Conservation (phyloP, 129 eudicot species). For the Helianthus tuberosus region DNA sequence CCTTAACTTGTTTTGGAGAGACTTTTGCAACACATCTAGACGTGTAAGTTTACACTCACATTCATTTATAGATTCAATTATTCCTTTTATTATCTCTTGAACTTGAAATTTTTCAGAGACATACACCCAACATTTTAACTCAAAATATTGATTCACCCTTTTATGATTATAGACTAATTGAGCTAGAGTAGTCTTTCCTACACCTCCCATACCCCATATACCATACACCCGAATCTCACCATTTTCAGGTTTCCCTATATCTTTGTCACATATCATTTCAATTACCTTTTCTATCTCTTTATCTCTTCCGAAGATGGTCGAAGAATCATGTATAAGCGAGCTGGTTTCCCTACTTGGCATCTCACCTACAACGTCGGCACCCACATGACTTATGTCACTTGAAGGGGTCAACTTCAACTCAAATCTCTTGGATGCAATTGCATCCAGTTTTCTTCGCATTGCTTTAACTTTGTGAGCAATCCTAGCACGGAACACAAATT, state of each 20-base stretch:
- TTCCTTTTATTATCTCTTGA: background rate
- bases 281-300: constrained; percentile 3
- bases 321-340: background rate
- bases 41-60: background rate
- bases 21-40: constrained; percentile 3
- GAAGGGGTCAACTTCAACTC: constrained; percentile 1
- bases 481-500: background rate
- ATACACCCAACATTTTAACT: constrained; percentile 17
- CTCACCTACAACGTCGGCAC: background rate
- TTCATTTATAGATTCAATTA: constrained; percentile 5
- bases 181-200: constrained; percentile 23
- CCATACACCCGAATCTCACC: background rate
- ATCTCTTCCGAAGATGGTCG: background rate
- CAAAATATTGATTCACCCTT: background rate
- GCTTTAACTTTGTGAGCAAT: constrained; percentile 18
- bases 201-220: constrained; percentile 24
- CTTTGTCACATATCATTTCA: background rate
- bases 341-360: constrained; percentile 8
- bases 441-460: background rate
- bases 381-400: constrained; percentile 8
- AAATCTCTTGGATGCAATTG: constrained; percentile 1
- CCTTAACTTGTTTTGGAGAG: constrained; percentile 12
- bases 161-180: constrained; percentile 17
- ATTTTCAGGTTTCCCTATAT: background rate
- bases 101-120: constrained; percentile 12